Percentiles rank a stretch among this genome's conserved stretches.
Conservation (phyloP, 108 stramenopile species). For the Schizochytrium sp. region DNA sequence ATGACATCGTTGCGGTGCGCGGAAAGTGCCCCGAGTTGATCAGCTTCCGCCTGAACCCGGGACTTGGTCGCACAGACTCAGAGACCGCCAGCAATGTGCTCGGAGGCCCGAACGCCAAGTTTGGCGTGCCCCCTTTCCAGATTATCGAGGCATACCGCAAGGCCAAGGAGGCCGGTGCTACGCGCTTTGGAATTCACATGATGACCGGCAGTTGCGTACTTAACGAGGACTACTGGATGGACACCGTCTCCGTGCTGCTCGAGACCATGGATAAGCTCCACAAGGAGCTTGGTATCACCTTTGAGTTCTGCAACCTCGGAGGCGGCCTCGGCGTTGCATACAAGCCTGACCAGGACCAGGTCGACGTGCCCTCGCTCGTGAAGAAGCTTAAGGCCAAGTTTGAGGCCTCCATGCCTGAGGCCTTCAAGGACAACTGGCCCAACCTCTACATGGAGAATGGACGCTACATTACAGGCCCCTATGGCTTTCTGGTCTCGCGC, state of each 20-base stretch:
- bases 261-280: slow-evolving; percentile 46
- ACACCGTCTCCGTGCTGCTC: slow-evolving; percentile 40
- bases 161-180: slow-evolving; percentile 61
- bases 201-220: slow-evolving; percentile 66
- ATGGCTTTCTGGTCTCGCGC: slow-evolving; percentile 61
- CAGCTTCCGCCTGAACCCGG: slow-evolving; percentile 63
- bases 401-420: not conserved
- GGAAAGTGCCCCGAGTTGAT: slow-evolving; percentile 61
- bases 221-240: slow-evolving; percentile 63
- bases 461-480: slow-evolving; percentile 62
- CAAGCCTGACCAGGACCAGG: slow-evolving; percentile 51
- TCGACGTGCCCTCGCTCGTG: slow-evolving; percentile 36
- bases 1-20: not conserved
- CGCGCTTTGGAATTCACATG: slow-evolving; percentile 64
- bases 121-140: slow-evolving; percentile 61
- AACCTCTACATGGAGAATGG: slow-evolving; percentile 65
- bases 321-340: slow-evolving; percentile 64
- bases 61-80: slow-evolving; percentile 61
- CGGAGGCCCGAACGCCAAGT: slow-evolving; percentile 65
- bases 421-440: slow-evolving; percentile 18
- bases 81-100: slow-evolving; percentile 62
- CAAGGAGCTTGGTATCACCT: slow-evolving; percentile 46
- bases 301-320: slow-evolving; percentile 62
- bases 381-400: slow-evolving; percentile 7
- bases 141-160: slow-evolving; percentile 59